These are phyloP conservation scores for Cercospora sp. DNA, from an alignment of 2,329 filamentous ascomycete species.

Conservation along the genomic window DNA sequence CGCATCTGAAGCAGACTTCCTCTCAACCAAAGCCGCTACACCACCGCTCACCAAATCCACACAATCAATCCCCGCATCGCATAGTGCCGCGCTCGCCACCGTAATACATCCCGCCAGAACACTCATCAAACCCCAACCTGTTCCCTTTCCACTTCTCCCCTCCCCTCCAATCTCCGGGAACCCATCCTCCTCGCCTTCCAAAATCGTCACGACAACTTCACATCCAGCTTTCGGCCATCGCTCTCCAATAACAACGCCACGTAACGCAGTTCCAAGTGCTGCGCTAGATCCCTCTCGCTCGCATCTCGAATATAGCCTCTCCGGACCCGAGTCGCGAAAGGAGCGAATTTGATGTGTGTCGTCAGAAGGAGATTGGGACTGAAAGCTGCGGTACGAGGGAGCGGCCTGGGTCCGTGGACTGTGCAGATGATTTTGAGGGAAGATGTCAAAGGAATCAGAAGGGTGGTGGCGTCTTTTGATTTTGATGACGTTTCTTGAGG, in stretches of 20 bases:
- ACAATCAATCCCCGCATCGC: constrained; percentile 93
- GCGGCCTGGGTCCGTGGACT: constrained; percentile 86
- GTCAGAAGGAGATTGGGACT: constrained; percentile 88
- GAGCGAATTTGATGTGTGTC: constrained; percentile 94
- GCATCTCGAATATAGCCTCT: constrained; percentile 84
- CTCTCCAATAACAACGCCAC: constrained; percentile 87
- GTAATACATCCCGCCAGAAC: constrained; percentile 90
- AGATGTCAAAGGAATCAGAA: constrained; percentile 57
- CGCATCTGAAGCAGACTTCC: constrained; percentile 12
- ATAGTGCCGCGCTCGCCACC: constrained; percentile 86
- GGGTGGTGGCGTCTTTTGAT: constrained; percentile 43
- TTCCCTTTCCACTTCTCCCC: constrained; percentile 43
- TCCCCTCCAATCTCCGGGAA: constrained; percentile 59
- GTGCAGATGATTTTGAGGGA: constrained; percentile 90
- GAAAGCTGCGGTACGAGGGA: constrained; percentile 87
- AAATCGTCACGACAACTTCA: constrained; percentile 88
- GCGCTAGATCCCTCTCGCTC: constrained; percentile 82
- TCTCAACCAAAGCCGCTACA: constrained; percentile 74
- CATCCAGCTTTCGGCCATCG: constrained; percentile 98
- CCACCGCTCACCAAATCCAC: constrained; percentile 88
- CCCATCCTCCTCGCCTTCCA: constrained; percentile 86
- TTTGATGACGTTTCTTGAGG: constrained; percentile 37
- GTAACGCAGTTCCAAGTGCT: constrained; percentile 84
- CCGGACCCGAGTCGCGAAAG: constrained; percentile 81
- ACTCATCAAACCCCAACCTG: constrained; percentile 82